Evolutionary conservation across 768 basidiomycete species (phyloP), one percentile per base, ranked within the genome.

Genomic region (Podaxis pistillaris): DNA sequence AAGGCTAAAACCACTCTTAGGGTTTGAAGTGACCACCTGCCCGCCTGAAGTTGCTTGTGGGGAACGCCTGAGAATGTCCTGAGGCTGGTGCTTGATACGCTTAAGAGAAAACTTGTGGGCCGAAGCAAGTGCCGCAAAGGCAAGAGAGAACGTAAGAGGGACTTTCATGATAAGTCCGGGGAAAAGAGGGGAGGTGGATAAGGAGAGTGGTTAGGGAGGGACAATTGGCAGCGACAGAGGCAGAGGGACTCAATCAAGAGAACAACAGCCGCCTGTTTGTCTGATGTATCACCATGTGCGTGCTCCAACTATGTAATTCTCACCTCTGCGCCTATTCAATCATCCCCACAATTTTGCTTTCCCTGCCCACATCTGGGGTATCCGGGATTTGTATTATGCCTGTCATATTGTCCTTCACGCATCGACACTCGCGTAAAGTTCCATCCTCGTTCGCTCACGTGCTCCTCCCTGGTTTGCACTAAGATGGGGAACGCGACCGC

Each of bases 271-370:
- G 52, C 8, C 8, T 46, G 44, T 46, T 46, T 46, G 44, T 46
- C 19, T 33, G 30, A 33, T 33, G 30, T 33, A 9, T 33, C 9
- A 33, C 30, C 30, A 33, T 33, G 30, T 33, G 30, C 8, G 30
- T 33, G 30, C 30, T 33, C 30, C 7, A 9, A 33, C 30, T 33
- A 5, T 28, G 26, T 26, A 30, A 60, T 65, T 52, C 64, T 66
- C 64, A 81, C 85, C 78, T 76, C 84, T 65, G 78, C 78, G 13
- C 85, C 87, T 58, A 82, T 13, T 15, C n/a, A 13, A 44, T n/a
- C 13, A 44, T 44, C 13, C 41, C 41, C 41, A 44, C 41, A 44
- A 4, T 13, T 44, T n/a, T 44, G 30, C 30, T 33, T 9, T 33
- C 30, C 8, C 30, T 33, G 9, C 30, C 30, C 30, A 33, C 30